A percentile compares a stretch with the other conserved stretches of the same genome.
Conservation (phyloP, 2,329 filamentous ascomycete species). For the Calonectria montana region DNA sequence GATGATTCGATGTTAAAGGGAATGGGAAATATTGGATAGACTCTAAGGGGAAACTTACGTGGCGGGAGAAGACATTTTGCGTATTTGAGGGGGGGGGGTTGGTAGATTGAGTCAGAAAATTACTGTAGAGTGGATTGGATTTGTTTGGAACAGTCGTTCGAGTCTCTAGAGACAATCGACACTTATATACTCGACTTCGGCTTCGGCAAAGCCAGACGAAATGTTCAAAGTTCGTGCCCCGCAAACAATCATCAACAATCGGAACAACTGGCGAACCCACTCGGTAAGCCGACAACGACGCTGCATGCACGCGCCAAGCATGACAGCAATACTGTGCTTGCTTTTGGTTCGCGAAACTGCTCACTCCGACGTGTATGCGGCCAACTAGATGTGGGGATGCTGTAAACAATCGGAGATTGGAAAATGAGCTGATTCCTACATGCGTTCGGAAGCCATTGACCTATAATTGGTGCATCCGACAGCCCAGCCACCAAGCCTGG, state of each 20-base stretch:
- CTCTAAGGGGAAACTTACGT: neutral
- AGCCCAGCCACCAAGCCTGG: neutral
- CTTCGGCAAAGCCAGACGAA: neutral
- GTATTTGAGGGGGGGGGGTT: neutral
- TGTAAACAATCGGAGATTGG: slow-evolving; percentile 8
- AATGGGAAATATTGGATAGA: neutral
- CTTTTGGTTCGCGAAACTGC: slow-evolving; percentile 6
- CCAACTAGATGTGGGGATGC: neutral
- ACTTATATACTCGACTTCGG: neutral
- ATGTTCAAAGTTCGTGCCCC: neutral
- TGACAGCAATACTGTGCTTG: neutral
- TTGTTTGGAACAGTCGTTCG: neutral
- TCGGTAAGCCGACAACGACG: neutral
- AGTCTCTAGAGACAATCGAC: neutral
- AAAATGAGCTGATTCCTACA: slow-evolving; percentile 8
- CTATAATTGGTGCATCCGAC: slow-evolving; percentile 2
- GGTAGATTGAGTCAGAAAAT: neutral
- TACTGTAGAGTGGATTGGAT: neutral
- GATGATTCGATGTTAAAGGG: slow-evolving; percentile 4
- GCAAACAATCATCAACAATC: neutral
- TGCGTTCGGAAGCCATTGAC: neutral
- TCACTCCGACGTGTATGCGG: neutral
- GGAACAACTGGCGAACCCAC: neutral
- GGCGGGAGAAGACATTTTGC: neutral
- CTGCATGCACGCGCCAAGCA: neutral